Base-by-base conservation (phyloP, 371 early-diverging fungal species). In the Mortierella sp. region DNA sequence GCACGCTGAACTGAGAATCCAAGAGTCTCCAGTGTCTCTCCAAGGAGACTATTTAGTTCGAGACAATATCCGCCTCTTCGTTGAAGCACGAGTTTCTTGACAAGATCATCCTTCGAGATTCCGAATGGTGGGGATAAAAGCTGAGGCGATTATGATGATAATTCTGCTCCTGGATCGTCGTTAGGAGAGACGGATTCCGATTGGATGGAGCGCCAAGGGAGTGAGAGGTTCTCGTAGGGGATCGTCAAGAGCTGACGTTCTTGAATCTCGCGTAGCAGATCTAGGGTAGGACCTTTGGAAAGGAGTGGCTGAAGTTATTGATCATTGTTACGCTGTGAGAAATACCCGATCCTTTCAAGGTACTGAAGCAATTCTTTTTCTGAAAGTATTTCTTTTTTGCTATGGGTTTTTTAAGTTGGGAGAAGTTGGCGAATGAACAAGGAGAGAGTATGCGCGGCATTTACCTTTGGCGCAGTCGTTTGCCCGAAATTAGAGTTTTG, bases 31-130 rank as follows among this genome's bases (percentile, higher is more conserved):
- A 72, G 22, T 3, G 29, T 60, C 9, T 17, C 56, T 2, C 42
- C 68, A 10, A 66, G 34, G n/a, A 51, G 58, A 26, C 2, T 40
- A 23, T 60, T 72, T 7, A 45, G 26, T 15, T 70, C 61, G 7
- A 51, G 28, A 8, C 72, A 72, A 8, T 72, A 70, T 8, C 72
- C 61, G 4, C 68, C 69, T 12, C 54, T 62, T 22, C 61, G 29
- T 7, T 60, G 37, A 17, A 51, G 8, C 0, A 60, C 72, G 31
- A 70, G 29, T 26, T 69, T 56, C 26, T 32, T 26, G 47, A 62
- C n/a, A n/a, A 70, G 49, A 7, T 31, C 45, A 2, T 35, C 29
- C 3, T 45, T 60, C 12, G 64, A 49, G 47, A 70, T 34, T 34
- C 57, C 49, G 17, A 32, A 56, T 0, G 63, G 57, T 5, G 57